These are phyloP conservation scores for Prunus mongolica DNA, from an alignment of 306 rosid species.

Conservation along the genomic window DNA sequence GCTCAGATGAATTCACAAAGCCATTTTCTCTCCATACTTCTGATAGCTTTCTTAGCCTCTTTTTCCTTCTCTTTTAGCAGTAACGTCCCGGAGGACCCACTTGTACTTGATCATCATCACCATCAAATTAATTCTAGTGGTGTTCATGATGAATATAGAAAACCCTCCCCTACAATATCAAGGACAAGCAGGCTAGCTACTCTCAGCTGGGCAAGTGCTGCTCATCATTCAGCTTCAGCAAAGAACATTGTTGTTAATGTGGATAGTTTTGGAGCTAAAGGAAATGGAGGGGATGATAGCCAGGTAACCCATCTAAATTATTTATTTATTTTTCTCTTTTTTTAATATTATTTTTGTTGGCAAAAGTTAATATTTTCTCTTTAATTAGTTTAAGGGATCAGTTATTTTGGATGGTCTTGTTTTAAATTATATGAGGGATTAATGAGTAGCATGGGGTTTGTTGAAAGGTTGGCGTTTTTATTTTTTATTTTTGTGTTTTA, in stretches of 20 bases:
- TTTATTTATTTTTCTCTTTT: background rate
- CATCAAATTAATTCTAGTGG: background rate
- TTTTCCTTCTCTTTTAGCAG: conserved; percentile 31
- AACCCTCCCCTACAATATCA: background rate
- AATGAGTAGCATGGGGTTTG: background rate
- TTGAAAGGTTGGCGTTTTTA: background rate
- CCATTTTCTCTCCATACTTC: conserved; percentile 10
- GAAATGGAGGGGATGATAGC: conserved; percentile 46
- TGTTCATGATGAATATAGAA: background rate
- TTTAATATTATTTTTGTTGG: background rate
- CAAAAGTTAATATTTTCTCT: too few species aligned
- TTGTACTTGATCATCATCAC: conserved; percentile 3
- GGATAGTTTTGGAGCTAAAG: conserved; percentile 56
- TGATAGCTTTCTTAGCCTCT: conserved; percentile 21
- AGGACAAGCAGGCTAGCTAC: background rate
- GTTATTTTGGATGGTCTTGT: background rate
- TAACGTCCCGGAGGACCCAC: background rate
- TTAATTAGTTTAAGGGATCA: background rate
- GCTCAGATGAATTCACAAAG: background rate
- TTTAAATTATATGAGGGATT: background rate
- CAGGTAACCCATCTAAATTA: conserved; percentile 33
- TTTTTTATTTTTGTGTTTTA: background rate
- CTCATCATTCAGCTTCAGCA: background rate
- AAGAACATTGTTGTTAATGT: conserved; percentile 31
- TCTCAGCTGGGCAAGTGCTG: background rate